phyloP scores from a whole-genome alignment of 2,329 filamentous ascomycete genomes.

The Colletotrichum orchidophilum region DNA sequence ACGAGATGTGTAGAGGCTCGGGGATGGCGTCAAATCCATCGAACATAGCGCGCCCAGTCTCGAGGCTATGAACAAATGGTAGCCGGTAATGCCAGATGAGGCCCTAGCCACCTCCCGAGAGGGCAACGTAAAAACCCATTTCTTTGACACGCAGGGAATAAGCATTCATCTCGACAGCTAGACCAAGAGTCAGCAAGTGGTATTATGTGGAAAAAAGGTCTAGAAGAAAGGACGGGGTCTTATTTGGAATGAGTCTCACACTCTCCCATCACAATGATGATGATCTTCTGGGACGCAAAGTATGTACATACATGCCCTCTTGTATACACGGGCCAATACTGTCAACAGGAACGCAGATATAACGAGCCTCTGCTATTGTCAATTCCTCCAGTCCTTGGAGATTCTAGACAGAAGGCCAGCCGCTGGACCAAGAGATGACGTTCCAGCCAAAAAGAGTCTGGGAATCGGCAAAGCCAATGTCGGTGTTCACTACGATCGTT shows the following conservation, averaged over 20 bases:
- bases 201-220: not conserved
- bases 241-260: not conserved
- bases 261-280: not conserved
- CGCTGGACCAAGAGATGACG: slow-evolving; percentile 56
- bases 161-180: not conserved
- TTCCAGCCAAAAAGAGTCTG: slow-evolving; percentile 64
- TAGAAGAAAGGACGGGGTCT: not conserved
- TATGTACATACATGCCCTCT: not conserved
- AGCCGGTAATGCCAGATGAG: not conserved
- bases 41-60: too few relatives aligned
- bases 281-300: not conserved
- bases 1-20: too few relatives aligned
- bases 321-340: slow-evolving; percentile 3
- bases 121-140: not conserved
- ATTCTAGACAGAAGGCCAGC: slow-evolving; percentile 53
- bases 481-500: slow-evolving; percentile 40
- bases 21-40: too few relatives aligned
- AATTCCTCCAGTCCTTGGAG: not conserved
- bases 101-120: not conserved
- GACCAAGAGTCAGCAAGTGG: not conserved
- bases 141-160: not conserved
- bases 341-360: slow-evolving; percentile 14
- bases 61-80: too few relatives aligned
- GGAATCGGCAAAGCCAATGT: slow-evolving; percentile 44
- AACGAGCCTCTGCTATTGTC: not conserved